These are phyloP conservation scores for Cutaneotrichosporon cavernicola DNA, from an alignment of 1,284 basidiomycete species.

Conservation along the genomic window DNA sequence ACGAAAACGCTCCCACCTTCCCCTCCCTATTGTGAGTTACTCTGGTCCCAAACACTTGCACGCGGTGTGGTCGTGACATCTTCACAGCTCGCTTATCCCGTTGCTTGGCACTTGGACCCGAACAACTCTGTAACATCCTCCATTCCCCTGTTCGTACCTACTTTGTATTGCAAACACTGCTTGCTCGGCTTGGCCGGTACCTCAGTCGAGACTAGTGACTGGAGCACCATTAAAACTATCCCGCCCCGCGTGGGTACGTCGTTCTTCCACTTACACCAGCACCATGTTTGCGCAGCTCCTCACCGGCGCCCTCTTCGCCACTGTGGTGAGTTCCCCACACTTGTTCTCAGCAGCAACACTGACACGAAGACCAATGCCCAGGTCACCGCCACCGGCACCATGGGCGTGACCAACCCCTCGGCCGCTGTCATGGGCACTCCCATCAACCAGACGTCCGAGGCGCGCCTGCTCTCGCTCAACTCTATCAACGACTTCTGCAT, in stretches of 20 bases:
- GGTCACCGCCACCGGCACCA: constrained; percentile 48
- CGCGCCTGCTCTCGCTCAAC: constrained; percentile 52
- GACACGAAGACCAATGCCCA: constrained; percentile 37
- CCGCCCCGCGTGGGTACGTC: neutral
- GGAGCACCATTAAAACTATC: neutral
- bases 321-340: constrained; percentile 4
- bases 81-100: neutral
- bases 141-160: neutral
- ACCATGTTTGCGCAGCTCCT: constrained; percentile 17
- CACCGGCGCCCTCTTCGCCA: constrained; percentile 14
- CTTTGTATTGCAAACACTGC: neutral
- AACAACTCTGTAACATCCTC: neutral
- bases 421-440: constrained; percentile 41
- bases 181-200: neutral
- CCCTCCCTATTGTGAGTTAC: neutral
- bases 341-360: neutral
- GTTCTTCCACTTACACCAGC: neutral
- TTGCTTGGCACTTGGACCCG: neutral
- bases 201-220: neutral
- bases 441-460: constrained; percentile 51
- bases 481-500: constrained; percentile 53
- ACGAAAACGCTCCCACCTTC: neutral
- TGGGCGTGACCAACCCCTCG: constrained; percentile 49
- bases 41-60: neutral
- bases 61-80: neutral